Base-by-base conservation (phyloP, 1,139 yeast genomes). In the Saccharomyces hybrid region DNA sequence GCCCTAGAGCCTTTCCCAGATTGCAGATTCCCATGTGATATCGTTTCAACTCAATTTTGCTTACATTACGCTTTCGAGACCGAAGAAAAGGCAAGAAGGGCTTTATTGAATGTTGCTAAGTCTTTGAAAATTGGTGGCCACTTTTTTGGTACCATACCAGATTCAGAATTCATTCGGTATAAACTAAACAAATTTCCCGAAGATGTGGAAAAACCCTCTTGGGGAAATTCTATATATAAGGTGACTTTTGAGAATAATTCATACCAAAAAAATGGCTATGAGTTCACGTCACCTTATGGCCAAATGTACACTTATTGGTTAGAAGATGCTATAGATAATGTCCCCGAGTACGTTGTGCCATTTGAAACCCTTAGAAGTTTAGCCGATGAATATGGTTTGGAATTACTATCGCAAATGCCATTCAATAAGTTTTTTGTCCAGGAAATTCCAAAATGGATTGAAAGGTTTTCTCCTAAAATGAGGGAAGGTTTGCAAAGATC, bases 311-410 rank as follows among this genome's bases (percentile, higher is more conserved):
- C 81, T 52, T 93, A 88, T 68, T 88, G 78, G 73, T 74, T 93
- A 57, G 84, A 84, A 61, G 99, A 93, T 72, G 99, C 99, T 0
- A 95, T 93, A 50, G 97, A 89, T 60, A 85, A 93, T 65, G 97
- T 93, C 7, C 98, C 98, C 0, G 99, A 93, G 67, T 93, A 88
- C 66, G 95, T 93, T n/a, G 97, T 93, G 5, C 99, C 98, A 0
- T 90, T 93, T 72, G 97, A 93, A 64, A 81, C 86, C 0, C 80
- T 93, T 57, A 78, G 96, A 68, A 81, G 85, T 57, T 73, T 90
- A 52, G 95, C 96, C 50, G 91, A 86, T 67, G 96, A 89, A 58
- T 87, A 84, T 68, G 89, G 90, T 26, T 72, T 93, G 62, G 84
- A 82, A 54, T 73, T 95, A 57, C 79, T 84, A 56, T 82, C 82